A percentile compares a stretch with the other conserved stretches of the same genome.
phyloP scores from a whole-genome alignment of 345 rosid species.

The Isatis tinctoria region DNA sequence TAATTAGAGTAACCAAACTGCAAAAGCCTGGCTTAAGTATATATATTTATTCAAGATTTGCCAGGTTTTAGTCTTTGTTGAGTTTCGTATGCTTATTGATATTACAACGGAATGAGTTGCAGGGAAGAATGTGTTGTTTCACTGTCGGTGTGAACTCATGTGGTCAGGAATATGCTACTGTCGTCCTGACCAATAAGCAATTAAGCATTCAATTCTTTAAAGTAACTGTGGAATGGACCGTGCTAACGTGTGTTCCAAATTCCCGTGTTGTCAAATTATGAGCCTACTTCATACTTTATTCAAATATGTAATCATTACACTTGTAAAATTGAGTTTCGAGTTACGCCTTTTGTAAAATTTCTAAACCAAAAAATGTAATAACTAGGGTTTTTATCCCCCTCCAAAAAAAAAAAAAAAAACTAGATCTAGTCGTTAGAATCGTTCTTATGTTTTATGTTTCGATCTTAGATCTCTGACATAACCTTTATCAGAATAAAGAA shows the following conservation, averaged over 20 bases:
- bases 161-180: background rate
- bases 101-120: background rate
- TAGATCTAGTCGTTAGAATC: background rate
- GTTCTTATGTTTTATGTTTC: conserved; percentile 10
- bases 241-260: background rate
- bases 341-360: no score
- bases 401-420: no score
- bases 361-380: background rate
- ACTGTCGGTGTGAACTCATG: background rate
- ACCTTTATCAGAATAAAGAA: no score
- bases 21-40: background rate
- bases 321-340: background rate
- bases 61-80: background rate
- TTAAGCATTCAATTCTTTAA: background rate
- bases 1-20: background rate
- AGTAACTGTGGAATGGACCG: background rate
- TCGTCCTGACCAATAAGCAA: background rate
- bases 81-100: background rate
- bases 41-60: background rate
- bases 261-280: background rate
- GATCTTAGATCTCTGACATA: conserved; percentile 12
- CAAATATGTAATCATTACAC: background rate
- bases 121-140: background rate
- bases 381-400: no score
- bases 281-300: background rate